Percentiles rank a stretch among this genome's conserved stretches.
These are phyloP conservation scores for Microcyclosporella mali DNA, from an alignment of 2,329 filamentous ascomycete genomes.

Conservation along the genomic window DNA sequence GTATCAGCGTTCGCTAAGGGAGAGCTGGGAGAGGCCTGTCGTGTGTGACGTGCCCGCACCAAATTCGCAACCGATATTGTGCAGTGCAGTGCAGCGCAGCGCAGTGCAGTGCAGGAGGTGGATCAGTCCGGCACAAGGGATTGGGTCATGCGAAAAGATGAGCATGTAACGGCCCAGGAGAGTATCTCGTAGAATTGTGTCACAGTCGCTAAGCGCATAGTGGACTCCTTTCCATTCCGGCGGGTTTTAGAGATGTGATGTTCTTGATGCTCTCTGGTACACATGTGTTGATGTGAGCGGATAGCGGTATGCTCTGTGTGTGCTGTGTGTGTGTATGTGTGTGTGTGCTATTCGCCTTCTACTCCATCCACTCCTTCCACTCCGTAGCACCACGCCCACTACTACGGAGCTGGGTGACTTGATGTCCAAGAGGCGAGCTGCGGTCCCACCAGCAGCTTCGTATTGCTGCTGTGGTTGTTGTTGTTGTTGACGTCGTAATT, in stretches of 20 bases:
- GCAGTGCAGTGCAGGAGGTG: conserved; percentile 13
- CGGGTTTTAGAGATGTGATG: conserved; percentile 6
- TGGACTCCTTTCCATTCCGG: conserved; percentile 24
- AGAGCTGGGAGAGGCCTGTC: conserved; percentile 4
- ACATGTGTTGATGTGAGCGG: no score
- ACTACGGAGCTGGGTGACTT: no score
- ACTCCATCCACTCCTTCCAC: no score
- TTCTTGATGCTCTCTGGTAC: no score
- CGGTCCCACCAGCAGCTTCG: no score
- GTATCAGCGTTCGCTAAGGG: conserved; percentile 9
- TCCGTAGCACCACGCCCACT: no score
- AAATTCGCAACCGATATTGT: neutral
- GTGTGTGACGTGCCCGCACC: conserved; percentile 6
- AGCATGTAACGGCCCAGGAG: conserved; percentile 25
- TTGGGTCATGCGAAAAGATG: conserved; percentile 28
- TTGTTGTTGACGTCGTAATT: no score
- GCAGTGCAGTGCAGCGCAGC: conserved; percentile 14
- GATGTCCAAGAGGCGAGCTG: no score
- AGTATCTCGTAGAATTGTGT: conserved; percentile 19
- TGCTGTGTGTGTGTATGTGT: no score
- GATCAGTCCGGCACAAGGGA: conserved; percentile 33
- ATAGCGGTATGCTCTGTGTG: no score
- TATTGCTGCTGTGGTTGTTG: no score
- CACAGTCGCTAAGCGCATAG: conserved; percentile 23
- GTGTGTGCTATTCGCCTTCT: no score